Evolutionary conservation across 495 filamentous ascomycete species (phyloP), one percentile per base, ranked within the genome.

Genomic region (Massariosphaeria phaeospora): DNA sequence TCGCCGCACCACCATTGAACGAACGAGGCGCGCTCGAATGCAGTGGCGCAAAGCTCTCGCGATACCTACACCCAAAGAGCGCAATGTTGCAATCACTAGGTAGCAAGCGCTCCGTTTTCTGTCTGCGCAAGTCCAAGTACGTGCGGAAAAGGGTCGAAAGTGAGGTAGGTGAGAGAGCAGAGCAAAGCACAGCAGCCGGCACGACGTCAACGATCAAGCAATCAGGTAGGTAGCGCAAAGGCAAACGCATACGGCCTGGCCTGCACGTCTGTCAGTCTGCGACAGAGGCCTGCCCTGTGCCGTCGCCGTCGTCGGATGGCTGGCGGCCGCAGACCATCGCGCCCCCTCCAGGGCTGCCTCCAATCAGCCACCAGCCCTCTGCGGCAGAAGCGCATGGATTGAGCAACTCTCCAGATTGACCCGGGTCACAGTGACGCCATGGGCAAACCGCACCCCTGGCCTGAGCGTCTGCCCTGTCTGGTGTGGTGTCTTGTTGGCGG

Each of bases 371-470:
- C 7, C 7, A 33, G 8, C 30, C 30, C 8, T 33, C 30, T 33
- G 30, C 30, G 30, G 7, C 8, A 33, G 7, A 13, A 33, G 30
- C 30, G 30, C 30, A 33, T 33, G 30, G 8, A 8, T 13, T 13
- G 7, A 13, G 30, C 30, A 33, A 33, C 34, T 17, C 34, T 15
- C 34, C 5, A 38, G 21, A 31, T 33, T 47, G 21, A 17, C 23
- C 43, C 29, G 21, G 26, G 45, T 48, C 45, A 48, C 45, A 48
- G 27, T 48, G 45, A 48, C 45, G 45, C 26, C 26, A 48, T 48
- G n/a, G n/a, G 26, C 26, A 35, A 34, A 48, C 12, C 8, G 10
- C 27, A 12, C 34, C 34, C 20, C 13, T 15, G 6, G 34, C n/a
- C n/a, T n/a, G n/a, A n/a, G n/a, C n/a, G n/a, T n/a, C n/a, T n/a